Conservation (phyloP, 768 basidiomycete species). For the Boletus sp. region DNA sequence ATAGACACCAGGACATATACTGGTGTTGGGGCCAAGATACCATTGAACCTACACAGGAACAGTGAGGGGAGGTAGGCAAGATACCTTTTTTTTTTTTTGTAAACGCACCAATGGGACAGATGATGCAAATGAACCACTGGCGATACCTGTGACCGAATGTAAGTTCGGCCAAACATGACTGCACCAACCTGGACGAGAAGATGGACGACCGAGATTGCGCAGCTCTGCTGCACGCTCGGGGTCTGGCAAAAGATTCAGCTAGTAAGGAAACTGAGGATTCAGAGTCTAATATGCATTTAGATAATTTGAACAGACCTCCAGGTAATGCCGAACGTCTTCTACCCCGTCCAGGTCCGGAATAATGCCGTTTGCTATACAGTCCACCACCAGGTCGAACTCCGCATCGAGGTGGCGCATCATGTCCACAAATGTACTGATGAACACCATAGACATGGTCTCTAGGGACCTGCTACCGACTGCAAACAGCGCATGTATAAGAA, state of each 20-base stretch:
- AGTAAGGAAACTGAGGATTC: not conserved
- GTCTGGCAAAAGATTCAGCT: not conserved
- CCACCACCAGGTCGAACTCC: conserved; percentile 5
- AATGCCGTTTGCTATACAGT: conserved; percentile 8
- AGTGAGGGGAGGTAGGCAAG: not conserved
- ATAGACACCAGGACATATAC: not conserved
- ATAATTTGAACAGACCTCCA: not conserved
- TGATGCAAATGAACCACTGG: conserved; percentile 10
- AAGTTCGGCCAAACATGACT: too few relatives aligned
- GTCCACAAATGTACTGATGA: conserved; percentile 11
- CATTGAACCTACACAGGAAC: conserved; percentile 2
- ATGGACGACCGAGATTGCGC: too few relatives aligned
- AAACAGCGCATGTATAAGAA: too few relatives aligned
- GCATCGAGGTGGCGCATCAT: not conserved
- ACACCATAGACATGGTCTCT: not conserved
- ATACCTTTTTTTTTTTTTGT: too few relatives aligned
- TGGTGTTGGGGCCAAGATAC: conserved; percentile 4
- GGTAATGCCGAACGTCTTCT: not conserved
- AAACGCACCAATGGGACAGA: conserved; percentile 8
- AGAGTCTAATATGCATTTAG: not conserved
- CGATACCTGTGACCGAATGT: not conserved
- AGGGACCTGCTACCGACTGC: not conserved
- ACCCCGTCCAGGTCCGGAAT: conserved; percentile 6
- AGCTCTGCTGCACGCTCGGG: too few relatives aligned
- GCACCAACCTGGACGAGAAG: too few relatives aligned